A percentile compares a stretch with the other conserved stretches of the same genome.
These are phyloP conservation scores for Ajuga reptans DNA, from an alignment of 305 asterid genomes.

Conservation along the genomic window DNA sequence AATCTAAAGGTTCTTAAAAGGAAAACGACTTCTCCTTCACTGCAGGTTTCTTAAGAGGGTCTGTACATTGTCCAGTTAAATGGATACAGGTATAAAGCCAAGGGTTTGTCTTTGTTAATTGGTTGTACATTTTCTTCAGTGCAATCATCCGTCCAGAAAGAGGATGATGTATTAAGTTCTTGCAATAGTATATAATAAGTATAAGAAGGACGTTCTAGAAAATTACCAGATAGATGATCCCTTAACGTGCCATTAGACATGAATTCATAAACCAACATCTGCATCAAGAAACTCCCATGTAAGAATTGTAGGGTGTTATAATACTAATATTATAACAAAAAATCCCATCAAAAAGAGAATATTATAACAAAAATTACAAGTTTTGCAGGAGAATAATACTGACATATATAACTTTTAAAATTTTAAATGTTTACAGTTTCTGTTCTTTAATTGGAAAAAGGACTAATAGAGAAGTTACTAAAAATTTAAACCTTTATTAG, in stretches of 20 bases:
- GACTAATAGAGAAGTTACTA: neutral
- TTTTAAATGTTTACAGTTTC: neutral
- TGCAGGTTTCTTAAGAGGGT: neutral
- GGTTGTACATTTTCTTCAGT: neutral
- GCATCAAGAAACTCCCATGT: slow-evolving; percentile 30
- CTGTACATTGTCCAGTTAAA: neutral
- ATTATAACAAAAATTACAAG: neutral
- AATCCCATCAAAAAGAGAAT: no score
- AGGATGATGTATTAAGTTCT: neutral
- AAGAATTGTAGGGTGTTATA: slow-evolving; percentile 4
- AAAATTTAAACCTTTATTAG: no score
- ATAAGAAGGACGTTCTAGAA: neutral
- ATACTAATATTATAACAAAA: neutral
- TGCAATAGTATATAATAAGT: neutral
- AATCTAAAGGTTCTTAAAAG: neutral
- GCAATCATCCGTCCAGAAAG: neutral
- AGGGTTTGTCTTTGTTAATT: neutral
- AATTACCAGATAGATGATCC: slow-evolving; percentile 68
- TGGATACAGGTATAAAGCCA: neutral
- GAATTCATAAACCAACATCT: slow-evolving; percentile 76
- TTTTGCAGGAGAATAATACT: neutral
- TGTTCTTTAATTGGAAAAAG: neutral
- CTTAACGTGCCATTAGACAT: slow-evolving; percentile 65
- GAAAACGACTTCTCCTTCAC: neutral
- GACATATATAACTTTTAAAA: neutral